Percentiles rank a stretch among this genome's conserved stretches.
These are phyloP conservation scores for Cyclospora cayetanensis DNA, from an alignment of 169 alveolate species.

Conservation along the genomic window DNA sequence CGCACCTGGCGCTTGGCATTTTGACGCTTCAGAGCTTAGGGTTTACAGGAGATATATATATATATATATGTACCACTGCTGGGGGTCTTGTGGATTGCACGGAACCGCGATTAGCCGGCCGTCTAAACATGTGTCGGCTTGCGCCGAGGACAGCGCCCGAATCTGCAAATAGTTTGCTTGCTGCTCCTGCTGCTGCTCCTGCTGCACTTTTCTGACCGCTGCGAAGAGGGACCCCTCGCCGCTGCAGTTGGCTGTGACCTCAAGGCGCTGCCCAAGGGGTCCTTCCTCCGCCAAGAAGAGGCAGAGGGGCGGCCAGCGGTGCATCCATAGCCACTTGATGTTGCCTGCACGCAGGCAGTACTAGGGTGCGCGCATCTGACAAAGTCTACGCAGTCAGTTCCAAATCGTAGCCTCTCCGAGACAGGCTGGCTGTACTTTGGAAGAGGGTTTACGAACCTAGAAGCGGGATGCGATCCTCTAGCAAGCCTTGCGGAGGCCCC, in stretches of 20 bases:
- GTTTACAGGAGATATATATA: no score
- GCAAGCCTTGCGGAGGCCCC: not conserved
- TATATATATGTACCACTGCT: not conserved
- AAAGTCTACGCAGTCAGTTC: no score
- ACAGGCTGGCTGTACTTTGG: no score
- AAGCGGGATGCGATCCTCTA: not conserved
- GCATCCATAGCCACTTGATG: not conserved
- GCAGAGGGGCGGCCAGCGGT: not conserved
- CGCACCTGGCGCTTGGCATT: no score
- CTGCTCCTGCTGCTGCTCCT: not conserved
- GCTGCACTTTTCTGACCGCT: conserved; percentile 4
- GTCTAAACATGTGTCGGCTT: not conserved
- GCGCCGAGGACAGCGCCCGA: not conserved
- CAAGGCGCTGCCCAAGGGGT: not conserved
- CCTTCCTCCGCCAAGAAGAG: not conserved
- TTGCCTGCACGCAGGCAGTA: not conserved
- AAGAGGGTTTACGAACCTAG: not conserved
- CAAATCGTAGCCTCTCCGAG: no score
- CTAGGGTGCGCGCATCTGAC: no score
- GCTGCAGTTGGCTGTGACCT: not conserved
- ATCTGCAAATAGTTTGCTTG: not conserved
- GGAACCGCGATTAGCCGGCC: not conserved
- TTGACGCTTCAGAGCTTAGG: not conserved
- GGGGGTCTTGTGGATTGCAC: not conserved
- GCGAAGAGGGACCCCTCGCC: not conserved